A percentile compares a stretch with the other conserved stretches of the same genome.
Conservation (phyloP, 2,329 filamentous ascomycete genomes). For the Aaosphaeria arxii region DNA sequence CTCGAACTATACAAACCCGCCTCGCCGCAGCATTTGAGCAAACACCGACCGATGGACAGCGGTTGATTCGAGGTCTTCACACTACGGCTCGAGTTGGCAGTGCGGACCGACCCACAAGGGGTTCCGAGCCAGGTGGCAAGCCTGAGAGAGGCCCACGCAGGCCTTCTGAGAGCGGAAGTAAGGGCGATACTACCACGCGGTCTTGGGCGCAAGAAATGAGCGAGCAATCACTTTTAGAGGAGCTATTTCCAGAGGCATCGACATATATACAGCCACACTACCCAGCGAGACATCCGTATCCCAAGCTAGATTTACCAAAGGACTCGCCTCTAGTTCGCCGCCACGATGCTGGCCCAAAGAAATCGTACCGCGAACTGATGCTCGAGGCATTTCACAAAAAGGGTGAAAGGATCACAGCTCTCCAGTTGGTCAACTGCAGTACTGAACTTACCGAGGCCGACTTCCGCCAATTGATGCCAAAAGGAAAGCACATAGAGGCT, state of each 20-base stretch:
- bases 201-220: conserved; percentile 1
- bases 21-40: too few relatives aligned
- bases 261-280: conserved; percentile 13
- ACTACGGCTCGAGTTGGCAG: too few relatives aligned
- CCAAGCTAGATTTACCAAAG: conserved; percentile 25
- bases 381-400: conserved; percentile 19
- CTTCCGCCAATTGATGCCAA: conserved; percentile 65
- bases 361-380: conserved; percentile 13
- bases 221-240: conserved; percentile 42
- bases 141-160: too few relatives aligned
- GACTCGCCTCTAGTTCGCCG: conserved; percentile 9
- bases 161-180: too few relatives aligned
- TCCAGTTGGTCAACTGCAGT: conserved; percentile 55
- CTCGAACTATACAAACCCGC: too few relatives aligned
- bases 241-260: conserved; percentile 54
- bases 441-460: conserved; percentile 61
- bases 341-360: conserved; percentile 2
- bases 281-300: conserved; percentile 15
- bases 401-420: conserved; percentile 35
- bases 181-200: too few relatives aligned
- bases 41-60: too few relatives aligned
- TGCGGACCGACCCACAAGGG: too few relatives aligned
- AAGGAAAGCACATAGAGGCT: conserved; percentile 61
- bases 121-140: too few relatives aligned
- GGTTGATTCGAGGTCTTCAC: too few relatives aligned